Percentiles rank a stretch among this genome's conserved stretches.
phyloP scores from a whole-genome alignment of 2,329 filamentous ascomycete genomes.

The Fusarium sp. region DNA sequence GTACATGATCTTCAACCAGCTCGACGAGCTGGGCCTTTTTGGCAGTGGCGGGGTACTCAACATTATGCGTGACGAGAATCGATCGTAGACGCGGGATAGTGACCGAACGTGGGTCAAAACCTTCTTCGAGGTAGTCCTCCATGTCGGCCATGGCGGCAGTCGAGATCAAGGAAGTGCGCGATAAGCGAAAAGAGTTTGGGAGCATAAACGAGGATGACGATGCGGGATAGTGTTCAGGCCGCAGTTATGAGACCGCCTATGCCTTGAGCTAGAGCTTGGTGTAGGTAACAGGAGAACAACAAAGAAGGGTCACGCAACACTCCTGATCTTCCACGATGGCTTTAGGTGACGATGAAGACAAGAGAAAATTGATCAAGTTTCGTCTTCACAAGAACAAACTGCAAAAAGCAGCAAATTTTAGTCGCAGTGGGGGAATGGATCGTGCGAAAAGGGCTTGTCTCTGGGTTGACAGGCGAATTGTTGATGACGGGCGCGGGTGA shows the following conservation, averaged over 20 bases:
- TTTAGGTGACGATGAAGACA: conserved; percentile 1
- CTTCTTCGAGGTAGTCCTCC: conserved; percentile 87
- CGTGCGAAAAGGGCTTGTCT: conserved; percentile 28
- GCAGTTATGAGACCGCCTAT: conserved; percentile 24
- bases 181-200: conserved; percentile 6
- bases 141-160: conserved; percentile 67
- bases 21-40: conserved; percentile 91
- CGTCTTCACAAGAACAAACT: neutral
- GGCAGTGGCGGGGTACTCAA: conserved; percentile 85
- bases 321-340: neutral
- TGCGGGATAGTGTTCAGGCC: conserved; percentile 26
- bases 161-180: conserved; percentile 11
- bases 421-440: conserved; percentile 33
- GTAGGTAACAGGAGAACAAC: conserved; percentile 13
- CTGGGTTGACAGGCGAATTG: conserved; percentile 35
- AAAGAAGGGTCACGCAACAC: conserved; percentile 21
- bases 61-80: conserved; percentile 88
- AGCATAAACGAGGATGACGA: conserved; percentile 18
- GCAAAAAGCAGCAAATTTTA: conserved; percentile 9
- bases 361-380: neutral
- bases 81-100: conserved; percentile 90
- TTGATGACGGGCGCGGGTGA: conserved; percentile 35
- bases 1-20: conserved; percentile 81
- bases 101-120: conserved; percentile 84
- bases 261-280: conserved; percentile 5